phyloP scores from a whole-genome alignment of 805 yeast genomes.

The Clavispora vitiphila region DNA sequence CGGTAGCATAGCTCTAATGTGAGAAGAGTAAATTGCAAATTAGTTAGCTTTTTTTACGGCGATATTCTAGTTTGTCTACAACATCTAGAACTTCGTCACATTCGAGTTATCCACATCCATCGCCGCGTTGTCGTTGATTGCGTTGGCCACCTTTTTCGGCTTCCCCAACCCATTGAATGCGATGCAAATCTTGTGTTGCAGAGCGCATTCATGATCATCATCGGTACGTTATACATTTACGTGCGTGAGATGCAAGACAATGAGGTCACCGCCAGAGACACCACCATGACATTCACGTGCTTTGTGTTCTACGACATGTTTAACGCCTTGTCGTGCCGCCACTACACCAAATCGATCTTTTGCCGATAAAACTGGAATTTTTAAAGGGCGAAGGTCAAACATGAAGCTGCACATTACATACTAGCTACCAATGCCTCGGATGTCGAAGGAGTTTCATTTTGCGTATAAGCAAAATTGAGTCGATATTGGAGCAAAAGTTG shows the following conservation, averaged over 20 bases:
- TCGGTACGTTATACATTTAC: slow-evolving; percentile 86
- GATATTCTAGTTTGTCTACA: too few species aligned
- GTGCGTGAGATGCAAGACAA: slow-evolving; percentile 81
- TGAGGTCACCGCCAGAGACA: slow-evolving; percentile 85
- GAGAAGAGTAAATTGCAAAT: too few species aligned
- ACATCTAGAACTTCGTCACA: slow-evolving; percentile 90
- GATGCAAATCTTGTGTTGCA: slow-evolving; percentile 86
- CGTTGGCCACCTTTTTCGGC: slow-evolving; percentile 79
- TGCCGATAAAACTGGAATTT: too few species aligned
- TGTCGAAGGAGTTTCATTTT: too few species aligned
- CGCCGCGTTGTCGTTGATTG: slow-evolving; percentile 88
- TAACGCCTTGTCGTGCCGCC: slow-evolving; percentile 92
- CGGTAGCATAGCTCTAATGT: too few species aligned
- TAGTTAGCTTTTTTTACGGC: too few species aligned
- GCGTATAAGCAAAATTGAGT: too few species aligned
- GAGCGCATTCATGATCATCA: slow-evolving; percentile 70
- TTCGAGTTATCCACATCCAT: slow-evolving; percentile 95
- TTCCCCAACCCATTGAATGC: slow-evolving; percentile 94
- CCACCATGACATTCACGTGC: slow-evolving; percentile 98
- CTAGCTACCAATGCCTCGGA: too few species aligned
- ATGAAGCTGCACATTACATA: too few species aligned
- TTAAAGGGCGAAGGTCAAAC: too few species aligned
- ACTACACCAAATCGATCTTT: slow-evolving; percentile 77
- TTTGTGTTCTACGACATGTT: slow-evolving; percentile 96
- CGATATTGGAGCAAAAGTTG: too few species aligned